These are phyloP conservation scores for Ulota crispa DNA, from an alignment of 225 moss, liverwort and hornwort genomes.

Conservation along the genomic window DNA sequence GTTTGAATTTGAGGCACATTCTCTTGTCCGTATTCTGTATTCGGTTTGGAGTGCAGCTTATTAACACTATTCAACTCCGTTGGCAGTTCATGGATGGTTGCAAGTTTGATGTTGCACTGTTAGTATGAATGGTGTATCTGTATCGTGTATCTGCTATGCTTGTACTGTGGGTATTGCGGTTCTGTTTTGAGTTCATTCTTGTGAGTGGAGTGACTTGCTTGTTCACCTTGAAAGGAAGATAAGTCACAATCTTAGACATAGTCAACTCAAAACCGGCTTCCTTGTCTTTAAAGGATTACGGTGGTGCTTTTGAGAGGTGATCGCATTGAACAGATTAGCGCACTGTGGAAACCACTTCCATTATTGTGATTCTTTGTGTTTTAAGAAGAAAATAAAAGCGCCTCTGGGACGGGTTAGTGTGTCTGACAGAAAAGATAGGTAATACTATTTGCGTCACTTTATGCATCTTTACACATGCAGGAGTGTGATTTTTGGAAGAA, in stretches of 20 bases:
- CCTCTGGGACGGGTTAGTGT: no score
- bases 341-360: no score
- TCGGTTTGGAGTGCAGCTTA: not conserved
- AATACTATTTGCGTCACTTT: no score
- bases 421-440: no score
- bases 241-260: not conserved
- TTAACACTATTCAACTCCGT: not conserved
- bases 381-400: no score
- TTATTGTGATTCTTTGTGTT: no score
- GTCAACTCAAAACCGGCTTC: not conserved
- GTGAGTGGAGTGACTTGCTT: not conserved
- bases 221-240: not conserved
- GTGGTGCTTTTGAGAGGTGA: no score
- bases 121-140: not conserved
- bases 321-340: no score
- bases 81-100: not conserved
- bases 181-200: not conserved
- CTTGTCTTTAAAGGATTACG: not conserved
- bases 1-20: not conserved
- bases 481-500: not conserved
- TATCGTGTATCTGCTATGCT: not conserved
- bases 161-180: not conserved
- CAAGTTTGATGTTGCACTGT: not conserved
- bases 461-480: no score
- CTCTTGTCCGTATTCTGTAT: not conserved